Conservation (phyloP, 73 alveolate species). For the Tetrahymena elliotti region DNA sequence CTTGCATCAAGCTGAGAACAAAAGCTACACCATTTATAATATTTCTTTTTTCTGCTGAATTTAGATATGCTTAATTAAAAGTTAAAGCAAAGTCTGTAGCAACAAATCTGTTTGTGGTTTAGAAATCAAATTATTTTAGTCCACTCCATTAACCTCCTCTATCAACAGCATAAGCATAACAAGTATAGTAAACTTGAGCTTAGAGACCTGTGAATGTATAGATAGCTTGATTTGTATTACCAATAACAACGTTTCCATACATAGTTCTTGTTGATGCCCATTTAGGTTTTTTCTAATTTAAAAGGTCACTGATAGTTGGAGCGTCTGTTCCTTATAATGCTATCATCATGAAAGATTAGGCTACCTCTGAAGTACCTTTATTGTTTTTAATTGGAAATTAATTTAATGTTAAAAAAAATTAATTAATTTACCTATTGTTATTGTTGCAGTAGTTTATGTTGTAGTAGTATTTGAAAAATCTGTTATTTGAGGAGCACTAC, state of each 20-base stretch:
- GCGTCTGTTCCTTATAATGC: slow-evolving; percentile 43
- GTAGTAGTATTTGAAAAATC: slow-evolving; percentile 3
- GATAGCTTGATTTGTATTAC: slow-evolving; percentile 17
- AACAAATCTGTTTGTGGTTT: neutral
- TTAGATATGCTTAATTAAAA: neutral
- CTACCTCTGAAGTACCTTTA: slow-evolving; percentile 37
- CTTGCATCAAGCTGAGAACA: neutral
- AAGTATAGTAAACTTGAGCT: neutral
- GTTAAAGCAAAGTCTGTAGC: neutral
- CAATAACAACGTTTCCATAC: slow-evolving; percentile 43
- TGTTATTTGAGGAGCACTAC: slow-evolving; percentile 30
- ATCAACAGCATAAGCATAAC: neutral
- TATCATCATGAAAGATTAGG: slow-evolving; percentile 33
- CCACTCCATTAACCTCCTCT: neutral
- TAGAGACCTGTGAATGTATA: slow-evolving; percentile 6
- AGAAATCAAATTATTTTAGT: neutral
- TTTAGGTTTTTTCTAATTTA: slow-evolving; percentile 37
- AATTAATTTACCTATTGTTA: neutral
- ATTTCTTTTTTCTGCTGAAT: neutral
- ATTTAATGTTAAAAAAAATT: neutral
- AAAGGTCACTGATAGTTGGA: slow-evolving; percentile 12
- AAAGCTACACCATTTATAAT: neutral
- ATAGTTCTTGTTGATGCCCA: slow-evolving; percentile 30
- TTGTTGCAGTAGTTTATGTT: slow-evolving; percentile 31
- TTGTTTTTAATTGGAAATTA: neutral